These are phyloP conservation scores for Cyberlindnera bimundalis DNA, from an alignment of 805 yeast genomes.

Conservation along the genomic window DNA sequence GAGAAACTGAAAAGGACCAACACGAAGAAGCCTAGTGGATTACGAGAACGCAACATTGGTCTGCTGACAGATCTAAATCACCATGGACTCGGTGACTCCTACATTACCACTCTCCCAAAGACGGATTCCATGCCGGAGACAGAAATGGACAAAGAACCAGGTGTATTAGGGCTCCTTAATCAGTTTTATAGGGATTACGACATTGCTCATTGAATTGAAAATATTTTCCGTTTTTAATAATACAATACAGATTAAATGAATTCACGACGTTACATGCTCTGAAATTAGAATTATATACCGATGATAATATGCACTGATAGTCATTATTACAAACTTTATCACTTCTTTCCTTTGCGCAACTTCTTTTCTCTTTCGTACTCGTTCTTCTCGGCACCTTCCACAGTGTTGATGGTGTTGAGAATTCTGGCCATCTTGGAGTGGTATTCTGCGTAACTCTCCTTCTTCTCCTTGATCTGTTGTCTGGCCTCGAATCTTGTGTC, in stretches of 20 bases:
- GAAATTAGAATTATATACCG: no score
- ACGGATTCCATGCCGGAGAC: slow-evolving; percentile 32
- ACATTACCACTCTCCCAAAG: slow-evolving; percentile 36
- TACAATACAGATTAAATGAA: no score
- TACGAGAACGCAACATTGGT: slow-evolving; percentile 8
- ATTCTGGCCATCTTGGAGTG: slow-evolving; percentile 88
- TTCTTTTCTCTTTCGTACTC: slow-evolving; percentile 84
- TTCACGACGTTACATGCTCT: no score
- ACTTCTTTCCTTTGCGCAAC: slow-evolving; percentile 49
- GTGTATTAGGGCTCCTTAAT: slow-evolving; percentile 77
- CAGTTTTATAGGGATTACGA: slow-evolving; percentile 61
- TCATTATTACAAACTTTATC: neutral
- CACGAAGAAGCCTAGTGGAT: neutral
- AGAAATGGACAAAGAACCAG: slow-evolving; percentile 37
- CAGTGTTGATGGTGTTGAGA: slow-evolving; percentile 82
- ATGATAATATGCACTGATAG: no score
- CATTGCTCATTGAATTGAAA: slow-evolving; percentile 11
- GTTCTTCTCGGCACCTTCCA: slow-evolving; percentile 94
- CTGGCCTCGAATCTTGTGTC: slow-evolving; percentile 86
- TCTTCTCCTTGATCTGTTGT: slow-evolving; percentile 77
- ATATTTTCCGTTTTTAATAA: no score
- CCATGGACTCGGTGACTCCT: slow-evolving; percentile 40
- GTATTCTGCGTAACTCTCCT: slow-evolving; percentile 68
- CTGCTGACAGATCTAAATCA: slow-evolving; percentile 11
- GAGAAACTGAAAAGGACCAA: slow-evolving; percentile 5